A percentile compares a stretch with the other conserved stretches of the same genome.
phyloP scores from a whole-genome alignment of 176 grass and related monocot genomes.

The Triticum dicoccoides region DNA sequence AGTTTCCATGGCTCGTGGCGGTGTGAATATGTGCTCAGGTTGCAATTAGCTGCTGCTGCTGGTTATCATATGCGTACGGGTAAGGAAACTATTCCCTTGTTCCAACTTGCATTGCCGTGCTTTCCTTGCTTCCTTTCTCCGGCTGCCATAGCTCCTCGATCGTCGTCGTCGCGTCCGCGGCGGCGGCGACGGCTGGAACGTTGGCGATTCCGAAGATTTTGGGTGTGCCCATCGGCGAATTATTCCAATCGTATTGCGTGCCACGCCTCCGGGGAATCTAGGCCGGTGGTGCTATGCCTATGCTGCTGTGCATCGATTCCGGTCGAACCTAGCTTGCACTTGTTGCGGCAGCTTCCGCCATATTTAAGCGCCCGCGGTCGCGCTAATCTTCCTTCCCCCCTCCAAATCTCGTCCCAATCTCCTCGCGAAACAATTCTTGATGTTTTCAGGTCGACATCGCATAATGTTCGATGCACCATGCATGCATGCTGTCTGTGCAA shows the following conservation, averaged over 20 bases:
- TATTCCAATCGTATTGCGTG: conserved; percentile 41
- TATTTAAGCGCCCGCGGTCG: conserved; percentile 30
- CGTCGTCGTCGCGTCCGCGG: neutral
- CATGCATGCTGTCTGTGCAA: neutral
- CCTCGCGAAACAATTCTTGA: neutral
- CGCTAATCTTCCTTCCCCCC: conserved; percentile 23
- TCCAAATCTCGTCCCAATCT: neutral
- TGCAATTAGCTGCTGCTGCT: conserved; percentile 26
- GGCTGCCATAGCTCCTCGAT: neutral
- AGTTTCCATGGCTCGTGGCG: conserved; percentile 15
- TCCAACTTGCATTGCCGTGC: conserved; percentile 35
- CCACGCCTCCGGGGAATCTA: conserved; percentile 30
- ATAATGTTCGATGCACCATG: neutral
- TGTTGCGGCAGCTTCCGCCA: neutral
- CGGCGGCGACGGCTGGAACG: neutral
- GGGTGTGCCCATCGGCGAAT: conserved; percentile 31
- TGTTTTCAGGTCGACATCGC: conserved; percentile 1
- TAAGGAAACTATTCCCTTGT: conserved; percentile 4
- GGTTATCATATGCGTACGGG: neutral
- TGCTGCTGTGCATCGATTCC: neutral
- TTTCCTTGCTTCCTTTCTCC: conserved; percentile 7
- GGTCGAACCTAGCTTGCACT: conserved; percentile 22
- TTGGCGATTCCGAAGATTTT: conserved; percentile 26
- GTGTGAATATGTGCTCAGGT: conserved; percentile 24
- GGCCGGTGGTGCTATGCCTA: neutral